Evolutionary conservation across 805 yeast genomes (phyloP), one percentile per base, ranked within the genome.

Genomic region (Huiozyma sinensis): DNA sequence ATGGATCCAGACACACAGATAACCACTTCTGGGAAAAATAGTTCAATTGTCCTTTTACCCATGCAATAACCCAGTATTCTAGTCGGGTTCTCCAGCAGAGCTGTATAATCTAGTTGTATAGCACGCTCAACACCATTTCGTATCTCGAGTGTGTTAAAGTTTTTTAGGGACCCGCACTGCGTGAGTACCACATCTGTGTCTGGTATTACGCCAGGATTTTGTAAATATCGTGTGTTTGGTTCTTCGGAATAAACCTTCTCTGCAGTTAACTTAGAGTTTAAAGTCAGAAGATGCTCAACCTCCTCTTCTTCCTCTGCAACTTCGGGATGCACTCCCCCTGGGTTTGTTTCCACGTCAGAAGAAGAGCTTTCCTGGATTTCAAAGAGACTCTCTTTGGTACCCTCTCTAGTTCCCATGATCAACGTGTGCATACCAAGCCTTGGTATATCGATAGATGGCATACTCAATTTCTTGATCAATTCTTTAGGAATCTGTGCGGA

Each of bases 371-470:
- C 55, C 4, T 45, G 41, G 4, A n/a, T 28, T 6, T 53, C 50
- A 4, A n/a, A 17, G 28, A 43, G 49, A 5, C 28, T 45, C 27
- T 49, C 49, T 9, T 38, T 47, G 8, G 65, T 46, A 17, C 64
- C 55, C 39, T 72, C 71, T 43, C 72, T 66, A 10, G 72, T 60
- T 0, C 88, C 84, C 57, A 76, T 72, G 0, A 83, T 80, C 6
- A 81, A 64, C 0, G 88, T 73, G 42, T 74, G 81, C 0, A 83
- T 54, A 1, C 92, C 92, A 28, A 73, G 54, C 45, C 78, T 66
- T 0, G 92, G 92, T 5, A 83, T 54, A 1, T 66, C 59, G 48
- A 72, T 67, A n/a, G 73, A 48, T 27, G 79, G 45, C 47, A 70
- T 61, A 11, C 80, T 66, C 46, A 80, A 38, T 54, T 55, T 46